A percentile compares a stretch with the other conserved stretches of the same genome.
These are phyloP conservation scores for Euphorbia celastroides DNA, from an alignment of 441 rosid genomes.

Conservation along the genomic window DNA sequence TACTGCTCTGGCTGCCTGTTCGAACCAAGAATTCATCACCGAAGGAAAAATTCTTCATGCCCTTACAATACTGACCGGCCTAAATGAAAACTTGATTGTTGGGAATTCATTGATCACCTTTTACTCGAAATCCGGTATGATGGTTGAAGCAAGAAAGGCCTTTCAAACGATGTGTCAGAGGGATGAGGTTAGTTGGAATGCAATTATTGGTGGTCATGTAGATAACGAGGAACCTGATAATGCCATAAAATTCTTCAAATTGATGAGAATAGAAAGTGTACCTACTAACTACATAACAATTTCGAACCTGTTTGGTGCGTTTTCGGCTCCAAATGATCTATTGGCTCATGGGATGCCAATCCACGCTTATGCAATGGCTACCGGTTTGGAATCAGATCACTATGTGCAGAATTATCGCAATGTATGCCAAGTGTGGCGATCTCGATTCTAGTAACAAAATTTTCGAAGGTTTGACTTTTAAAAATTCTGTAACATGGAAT, in stretches of 20 bases:
- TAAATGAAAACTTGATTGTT: conserved; percentile 49
- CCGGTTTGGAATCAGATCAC: conserved; percentile 52
- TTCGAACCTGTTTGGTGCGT: conserved; percentile 65
- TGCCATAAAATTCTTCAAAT: conserved; percentile 43
- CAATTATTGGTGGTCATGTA: conserved; percentile 68
- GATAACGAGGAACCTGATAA: conserved; percentile 44
- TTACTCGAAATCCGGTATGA: conserved; percentile 58
- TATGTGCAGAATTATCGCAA: conserved; percentile 63
- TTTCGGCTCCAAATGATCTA: conserved; percentile 38
- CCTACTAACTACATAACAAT: conserved; percentile 57
- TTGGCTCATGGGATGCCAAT: conserved; percentile 51
- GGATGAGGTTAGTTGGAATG: conserved; percentile 75
- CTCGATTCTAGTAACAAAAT: conserved; percentile 44
- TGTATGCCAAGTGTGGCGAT: conserved; percentile 84
- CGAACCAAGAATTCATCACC: conserved; percentile 32
- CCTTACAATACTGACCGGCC: conserved; percentile 43
- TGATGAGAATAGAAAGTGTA: conserved; percentile 54
- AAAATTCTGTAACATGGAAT: conserved; percentile 63
- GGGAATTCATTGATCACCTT: conserved; percentile 66
- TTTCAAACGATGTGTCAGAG: conserved; percentile 41
- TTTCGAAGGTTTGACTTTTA: conserved; percentile 37
- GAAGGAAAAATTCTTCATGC: conserved; percentile 66
- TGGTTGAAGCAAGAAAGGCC: conserved; percentile 44
- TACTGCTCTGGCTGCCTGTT: conserved; percentile 72
- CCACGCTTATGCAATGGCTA: conserved; percentile 45